Base-by-base conservation (phyloP, 352 stramenopile species). In the Globisporangium spiculum region DNA sequence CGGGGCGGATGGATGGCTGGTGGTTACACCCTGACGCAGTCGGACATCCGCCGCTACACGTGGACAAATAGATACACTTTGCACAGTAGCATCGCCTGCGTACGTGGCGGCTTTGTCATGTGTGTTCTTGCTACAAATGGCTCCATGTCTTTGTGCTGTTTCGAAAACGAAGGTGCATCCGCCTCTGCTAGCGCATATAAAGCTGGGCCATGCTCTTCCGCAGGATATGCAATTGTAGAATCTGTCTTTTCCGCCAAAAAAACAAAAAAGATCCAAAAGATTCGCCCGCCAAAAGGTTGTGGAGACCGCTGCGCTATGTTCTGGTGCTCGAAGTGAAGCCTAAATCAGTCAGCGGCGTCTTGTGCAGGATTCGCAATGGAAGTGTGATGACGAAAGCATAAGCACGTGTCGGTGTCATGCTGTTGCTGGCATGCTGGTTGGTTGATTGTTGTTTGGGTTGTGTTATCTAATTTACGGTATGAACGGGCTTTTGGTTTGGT, bases 81-180 rank as follows among this genome's bases (percentile, higher is more conserved):
- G 41, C 41, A 50, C 44, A 52, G 44, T 6, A 22, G 44, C 44
- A 20, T 48, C 38, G 5, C 38, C 10, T 20, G 5, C 16, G 36
- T 63, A 41, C 58, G 58, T 63, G 18, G 38, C 26, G 16, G 44
- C 44, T 52, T 52, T 52, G 41, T n/a, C 41, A 50, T 50, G 16
- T 50, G 16, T 9, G 41, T n/a, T 52, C 5, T 52, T 52, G 44
- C 18, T 22, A 12, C 44, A 46, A 20, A 65, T 65, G 60, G 60
- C 60, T 65, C 59, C 41, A 57, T 57, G 60, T 56, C 60, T 54
- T 56, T 65, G 60, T 65, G 60, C 36, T 57, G 18, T 46, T 52
- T 22, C 6, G 18, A 52, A 52, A 52, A 20, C 18, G 44, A n/a
- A 22, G 8, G 16, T n/a, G 41, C 16, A 52, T 22, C 44, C 22